Evolutionary conservation across 768 basidiomycete genomes (phyloP).

Genomic region (Termitomyces sp.): DNA sequence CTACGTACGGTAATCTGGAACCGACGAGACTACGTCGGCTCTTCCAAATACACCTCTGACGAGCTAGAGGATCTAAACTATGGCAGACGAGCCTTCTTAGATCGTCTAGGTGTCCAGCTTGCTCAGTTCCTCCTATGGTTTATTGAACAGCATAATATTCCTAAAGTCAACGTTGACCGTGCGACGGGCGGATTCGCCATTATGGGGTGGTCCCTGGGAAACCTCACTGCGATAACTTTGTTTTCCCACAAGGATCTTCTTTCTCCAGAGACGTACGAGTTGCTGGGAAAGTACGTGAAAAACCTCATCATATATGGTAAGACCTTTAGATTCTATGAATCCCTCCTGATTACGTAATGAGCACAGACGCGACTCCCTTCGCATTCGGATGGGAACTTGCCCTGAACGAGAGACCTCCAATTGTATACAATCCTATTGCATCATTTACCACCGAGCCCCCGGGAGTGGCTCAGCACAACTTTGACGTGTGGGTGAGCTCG

Average conservation of each 20-base stretch:
- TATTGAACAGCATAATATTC: slow-evolving; percentile 20
- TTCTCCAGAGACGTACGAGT: slow-evolving; percentile 13
- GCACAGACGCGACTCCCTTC: slow-evolving; percentile 25
- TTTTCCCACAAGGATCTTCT: slow-evolving; percentile 20
- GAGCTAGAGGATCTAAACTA: slow-evolving; percentile 25
- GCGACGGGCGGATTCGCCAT: slow-evolving; percentile 28
- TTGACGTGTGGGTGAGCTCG: slow-evolving; percentile 23
- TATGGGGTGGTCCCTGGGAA: slow-evolving; percentile 35
- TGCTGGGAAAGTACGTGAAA: slow-evolving; percentile 24
- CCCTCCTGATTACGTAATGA: background rate
- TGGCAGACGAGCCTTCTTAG: slow-evolving; percentile 19
- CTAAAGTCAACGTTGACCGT: slow-evolving; percentile 18
- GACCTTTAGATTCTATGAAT: background rate
- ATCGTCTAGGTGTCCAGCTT: slow-evolving; percentile 19
- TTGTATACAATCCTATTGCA: slow-evolving; percentile 7
- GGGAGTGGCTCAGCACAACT: slow-evolving; percentile 16
- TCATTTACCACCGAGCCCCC: background rate
- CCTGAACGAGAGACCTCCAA: slow-evolving; percentile 7
- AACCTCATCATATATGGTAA: slow-evolving; percentile 28
- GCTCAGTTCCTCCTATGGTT: slow-evolving; percentile 24
- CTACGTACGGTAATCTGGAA: slow-evolving; percentile 24
- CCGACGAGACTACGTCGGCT: slow-evolving; percentile 28
- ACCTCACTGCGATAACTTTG: slow-evolving; percentile 20
- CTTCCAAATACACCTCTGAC: slow-evolving; percentile 23
- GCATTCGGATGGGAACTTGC: slow-evolving; percentile 24